Evolutionary conservation across 2,329 filamentous ascomycete genomes (phyloP).

Genomic region (Penicillium frequentans): DNA sequence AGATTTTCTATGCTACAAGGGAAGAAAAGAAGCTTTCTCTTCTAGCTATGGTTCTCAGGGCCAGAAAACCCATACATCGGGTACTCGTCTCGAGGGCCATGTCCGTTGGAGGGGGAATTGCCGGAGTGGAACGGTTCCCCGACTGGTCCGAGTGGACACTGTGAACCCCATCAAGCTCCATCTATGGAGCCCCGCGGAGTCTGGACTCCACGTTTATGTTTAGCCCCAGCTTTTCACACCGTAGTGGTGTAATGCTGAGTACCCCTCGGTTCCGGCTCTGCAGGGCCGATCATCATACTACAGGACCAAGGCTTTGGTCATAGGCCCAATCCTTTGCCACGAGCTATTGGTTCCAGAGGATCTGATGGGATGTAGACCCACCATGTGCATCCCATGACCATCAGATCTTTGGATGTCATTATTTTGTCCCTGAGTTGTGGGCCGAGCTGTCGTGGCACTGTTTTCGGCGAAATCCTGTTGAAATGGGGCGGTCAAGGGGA

Average conservation of each 20-base stretch:
- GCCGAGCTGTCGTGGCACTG: constrained; percentile 3
- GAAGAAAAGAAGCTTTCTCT: fast-evolving
- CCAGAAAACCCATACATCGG: not conserved
- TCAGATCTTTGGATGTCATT: constrained; percentile 14
- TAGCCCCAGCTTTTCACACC: not conserved
- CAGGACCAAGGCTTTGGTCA: not conserved
- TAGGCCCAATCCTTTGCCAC: not conserved
- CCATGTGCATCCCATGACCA: constrained; percentile 22
- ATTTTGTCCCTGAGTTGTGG: constrained; percentile 1
- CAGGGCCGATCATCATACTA: not conserved
- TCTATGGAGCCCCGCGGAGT: constrained; percentile 3
- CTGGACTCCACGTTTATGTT: constrained; percentile 3
- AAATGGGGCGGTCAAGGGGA: constrained; percentile 11
- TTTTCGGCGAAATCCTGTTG: constrained; percentile 5
- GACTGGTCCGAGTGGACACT: constrained; percentile 4
- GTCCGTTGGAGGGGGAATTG: not conserved
- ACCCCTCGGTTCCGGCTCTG: not conserved
- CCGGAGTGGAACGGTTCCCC: not conserved
- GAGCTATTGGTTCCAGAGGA: constrained; percentile 1
- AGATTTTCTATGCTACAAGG: too few relatives aligned
- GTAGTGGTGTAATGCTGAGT: not conserved
- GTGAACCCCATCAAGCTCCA: not conserved
- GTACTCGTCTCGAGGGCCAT: not conserved
- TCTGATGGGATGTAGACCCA: constrained; percentile 6
- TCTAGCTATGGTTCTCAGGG: not conserved